Base-by-base conservation (phyloP, 2,329 filamentous ascomycete genomes). In the Aspergillus oerlinghausenensis region DNA sequence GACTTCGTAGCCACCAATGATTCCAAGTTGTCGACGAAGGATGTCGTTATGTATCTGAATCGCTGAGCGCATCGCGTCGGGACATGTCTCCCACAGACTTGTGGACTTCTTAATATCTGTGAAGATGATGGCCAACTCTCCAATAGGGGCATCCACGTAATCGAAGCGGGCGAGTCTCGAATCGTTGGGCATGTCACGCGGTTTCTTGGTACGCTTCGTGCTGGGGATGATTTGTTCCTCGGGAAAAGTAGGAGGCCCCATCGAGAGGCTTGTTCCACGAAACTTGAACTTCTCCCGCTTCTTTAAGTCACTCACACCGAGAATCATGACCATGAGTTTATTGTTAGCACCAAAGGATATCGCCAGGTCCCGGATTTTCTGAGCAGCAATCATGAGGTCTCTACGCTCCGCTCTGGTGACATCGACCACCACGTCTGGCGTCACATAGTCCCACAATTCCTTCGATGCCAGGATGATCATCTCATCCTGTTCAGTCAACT, bases 91-190 rank as follows among this genome's bases (percentile, higher is more conserved):
- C 94, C 94, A 99, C 6, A 99, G 80, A 42, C 90, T 86, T 0
- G 94, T 99, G 25, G 93, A 97, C 77, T 93, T 96, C 80, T 97
- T 97, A 82, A 99, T 99, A 77, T 99, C 94, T 0, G 94, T 99
- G 72, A 99, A 99, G 51, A 96, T 92, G 68, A 99, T 91, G 45
- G 91, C 89, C 50, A 97, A 86, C 67, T 96, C 90, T 49, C 93
- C 93, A 1, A 87, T 90, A 0, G 94, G 94, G 11, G 94, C 90
- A 59, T 93, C 89, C 51, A 97, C 92, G 75, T 96, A 93, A 53
- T 94, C 91, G 29, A 97, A 85, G 50, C 93, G 85, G 57, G 90
- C 89, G 54, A 99, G 83, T 54, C 88, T 90, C 25, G 92, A 96
- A 71, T 97, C 92, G 55, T 89, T 85, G n/a, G 84, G 81, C 47